Base-by-base conservation (phyloP, 352 stramenopile genomes). In the Phytopythium cucurbitacearum region DNA sequence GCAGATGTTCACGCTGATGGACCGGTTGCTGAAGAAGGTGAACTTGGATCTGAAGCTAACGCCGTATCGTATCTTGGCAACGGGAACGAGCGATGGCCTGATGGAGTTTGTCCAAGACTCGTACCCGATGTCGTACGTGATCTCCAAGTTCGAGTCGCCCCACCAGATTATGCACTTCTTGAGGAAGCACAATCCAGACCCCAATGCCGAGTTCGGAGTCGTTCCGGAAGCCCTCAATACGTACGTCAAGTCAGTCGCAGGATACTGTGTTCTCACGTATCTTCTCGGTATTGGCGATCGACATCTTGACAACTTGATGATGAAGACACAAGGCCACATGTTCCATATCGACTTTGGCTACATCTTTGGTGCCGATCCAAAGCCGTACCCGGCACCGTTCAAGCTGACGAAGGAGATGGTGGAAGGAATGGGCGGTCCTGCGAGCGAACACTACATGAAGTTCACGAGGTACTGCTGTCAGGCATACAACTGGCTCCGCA, bases 341-440 rank as follows among this genome's bases (percentile, higher is more conserved):
- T 99, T 99, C 76, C 98, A 99, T 68, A 99, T 99, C 70, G 97
- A 98, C 76, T 99, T 99, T 73, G 96, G 97, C 34, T 99, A 98
- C 71, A 98, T 99, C 56, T 99, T 99, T 62, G 97, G 97, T 42
- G 83, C 91, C 34, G 97, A 99, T 62, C 97, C 97, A 0, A 99
- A 99, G 69, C 96, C 97, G 9, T 92, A 98, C 48, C 96, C 97
- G n/a, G 96, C 97, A 35, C 95, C 95, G 28, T 99, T 99, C 66
- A 96, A 98, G 43, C 74, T 99, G 33, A 99, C 97, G 3, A 97
- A 97, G 41, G 78, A 96, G 76, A 98, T 98, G 95, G 93, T 98
- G 1, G 95, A 98, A 75, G 95, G 94, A 16, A 98, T 98, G 91
- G 94, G 94, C n/a, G 94, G 94, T 0, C 71, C 79, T 8, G 88